Conservation (phyloP, 768 basidiomycete genomes). For the Stropharia rugosoannulata region DNA sequence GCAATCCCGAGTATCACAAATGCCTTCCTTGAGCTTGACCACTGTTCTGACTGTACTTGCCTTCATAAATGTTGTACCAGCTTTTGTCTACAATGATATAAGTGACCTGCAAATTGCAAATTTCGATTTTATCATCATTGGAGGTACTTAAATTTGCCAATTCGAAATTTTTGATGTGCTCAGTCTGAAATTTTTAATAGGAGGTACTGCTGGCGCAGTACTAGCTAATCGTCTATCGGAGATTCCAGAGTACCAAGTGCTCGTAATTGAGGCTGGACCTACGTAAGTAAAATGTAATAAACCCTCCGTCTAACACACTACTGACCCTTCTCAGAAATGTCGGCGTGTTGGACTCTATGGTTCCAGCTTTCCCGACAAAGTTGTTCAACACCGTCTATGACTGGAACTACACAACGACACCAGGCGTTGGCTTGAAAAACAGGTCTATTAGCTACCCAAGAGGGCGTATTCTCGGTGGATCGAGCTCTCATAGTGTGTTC, state of each 20-base stretch:
- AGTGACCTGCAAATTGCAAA: not conserved
- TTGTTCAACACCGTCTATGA: slow-evolving; percentile 8
- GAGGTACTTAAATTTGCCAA: not conserved
- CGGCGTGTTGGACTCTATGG: slow-evolving; percentile 15
- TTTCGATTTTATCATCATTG: slow-evolving; percentile 6
- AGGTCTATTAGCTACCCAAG: slow-evolving; percentile 28
- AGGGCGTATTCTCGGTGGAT: slow-evolving; percentile 33
- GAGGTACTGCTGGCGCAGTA: slow-evolving; percentile 7
- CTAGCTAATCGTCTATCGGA: slow-evolving; percentile 9
- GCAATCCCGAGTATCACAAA: not conserved
- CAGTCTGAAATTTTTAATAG: not conserved
- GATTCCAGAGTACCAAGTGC: slow-evolving; percentile 4
- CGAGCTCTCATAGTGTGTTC: slow-evolving; percentile 15
- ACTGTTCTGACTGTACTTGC: not conserved
- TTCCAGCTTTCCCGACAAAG: slow-evolving; percentile 12
- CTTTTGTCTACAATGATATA: not conserved
- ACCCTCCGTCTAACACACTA: not conserved
- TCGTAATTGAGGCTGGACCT: slow-evolving; percentile 10
- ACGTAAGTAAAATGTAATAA: slow-evolving; percentile 8
- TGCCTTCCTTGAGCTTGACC: not conserved
- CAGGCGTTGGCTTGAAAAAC: slow-evolving; percentile 25
- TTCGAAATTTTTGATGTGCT: not conserved
- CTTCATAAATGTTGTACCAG: not conserved
- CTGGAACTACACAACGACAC: slow-evolving; percentile 29
- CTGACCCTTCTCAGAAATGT: slow-evolving; percentile 12